Evolutionary conservation across 306 rosid species (phyloP).

Genomic region (Vigna radiata): DNA sequence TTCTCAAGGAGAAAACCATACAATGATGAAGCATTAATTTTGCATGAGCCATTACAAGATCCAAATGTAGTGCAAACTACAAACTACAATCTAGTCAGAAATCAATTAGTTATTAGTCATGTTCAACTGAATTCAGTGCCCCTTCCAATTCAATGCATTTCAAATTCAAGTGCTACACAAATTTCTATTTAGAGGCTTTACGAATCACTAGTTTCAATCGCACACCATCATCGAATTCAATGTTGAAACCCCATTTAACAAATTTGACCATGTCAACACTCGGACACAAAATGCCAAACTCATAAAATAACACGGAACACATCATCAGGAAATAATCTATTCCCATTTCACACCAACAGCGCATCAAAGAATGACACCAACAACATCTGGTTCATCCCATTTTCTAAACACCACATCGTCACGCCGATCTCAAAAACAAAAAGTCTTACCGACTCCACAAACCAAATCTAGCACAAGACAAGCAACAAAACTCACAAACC

Average conservation of each 20-base stretch:
- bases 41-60: constrained; percentile 2
- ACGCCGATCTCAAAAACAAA: constrained; percentile 15
- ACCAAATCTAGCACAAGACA: constrained; percentile 6
- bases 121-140: not conserved
- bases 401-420: constrained; percentile 4
- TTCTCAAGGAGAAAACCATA: not conserved
- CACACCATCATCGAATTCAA: not conserved
- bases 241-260: not conserved
- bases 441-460: not conserved
- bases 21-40: not conserved
- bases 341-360: not conserved
- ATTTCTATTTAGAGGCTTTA: not conserved
- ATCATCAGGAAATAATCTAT: not conserved
- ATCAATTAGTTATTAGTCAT: not conserved
- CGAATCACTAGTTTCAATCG: not conserved
- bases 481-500: not conserved
- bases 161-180: not conserved
- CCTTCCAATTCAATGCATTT: not conserved
- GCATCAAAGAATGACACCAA: not conserved
- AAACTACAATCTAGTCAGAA: constrained; percentile 11
- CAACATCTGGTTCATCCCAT: not conserved
- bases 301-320: not conserved
- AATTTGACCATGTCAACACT: constrained; percentile 21
- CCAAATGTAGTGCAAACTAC: constrained; percentile 5
- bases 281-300: not conserved